Percentiles rank a stretch among this genome's conserved stretches.
phyloP scores from a whole-genome alignment of 2,329 filamentous ascomycete genomes.

The Trichoderma sp. region DNA sequence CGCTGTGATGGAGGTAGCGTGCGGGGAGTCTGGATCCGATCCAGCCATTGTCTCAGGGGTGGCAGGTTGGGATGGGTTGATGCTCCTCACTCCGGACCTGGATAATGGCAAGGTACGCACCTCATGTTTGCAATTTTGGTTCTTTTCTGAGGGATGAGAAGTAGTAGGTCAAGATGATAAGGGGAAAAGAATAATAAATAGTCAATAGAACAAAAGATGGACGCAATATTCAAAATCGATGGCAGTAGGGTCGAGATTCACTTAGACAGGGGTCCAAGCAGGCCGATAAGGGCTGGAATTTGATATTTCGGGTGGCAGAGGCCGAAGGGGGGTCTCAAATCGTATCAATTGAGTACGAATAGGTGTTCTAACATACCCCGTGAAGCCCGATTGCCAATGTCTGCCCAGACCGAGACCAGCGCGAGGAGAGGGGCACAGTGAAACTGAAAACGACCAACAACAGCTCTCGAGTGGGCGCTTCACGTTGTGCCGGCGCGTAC shows the following conservation, averaged over 20 bases:
- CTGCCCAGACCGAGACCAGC: background rate
- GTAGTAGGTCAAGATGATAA: background rate
- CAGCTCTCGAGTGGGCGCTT: background rate
- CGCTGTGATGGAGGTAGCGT: constrained; percentile 15
- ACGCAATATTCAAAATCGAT: background rate
- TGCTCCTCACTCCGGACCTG: background rate
- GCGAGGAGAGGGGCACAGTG: background rate
- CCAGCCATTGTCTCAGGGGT: constrained; percentile 14
- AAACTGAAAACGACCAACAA: background rate
- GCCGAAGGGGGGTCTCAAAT: background rate
- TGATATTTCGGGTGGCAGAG: background rate
- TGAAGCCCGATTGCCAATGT: background rate
- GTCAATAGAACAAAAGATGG: background rate
- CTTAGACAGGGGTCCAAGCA: background rate
- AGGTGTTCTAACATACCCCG: background rate
- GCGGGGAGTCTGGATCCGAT: constrained; percentile 18
- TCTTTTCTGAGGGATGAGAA: background rate
- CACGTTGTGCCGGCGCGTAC: background rate
- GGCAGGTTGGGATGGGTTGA: background rate
- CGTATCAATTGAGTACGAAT: background rate
- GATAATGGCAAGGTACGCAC: constrained; percentile 20
- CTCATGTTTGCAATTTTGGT: constrained; percentile 26
- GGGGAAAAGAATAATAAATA: background rate
- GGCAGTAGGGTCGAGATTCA: background rate
- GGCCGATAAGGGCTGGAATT: background rate